Evolutionary conservation across 805 yeast genomes (phyloP).

Genomic region (Peterozyma toletana): DNA sequence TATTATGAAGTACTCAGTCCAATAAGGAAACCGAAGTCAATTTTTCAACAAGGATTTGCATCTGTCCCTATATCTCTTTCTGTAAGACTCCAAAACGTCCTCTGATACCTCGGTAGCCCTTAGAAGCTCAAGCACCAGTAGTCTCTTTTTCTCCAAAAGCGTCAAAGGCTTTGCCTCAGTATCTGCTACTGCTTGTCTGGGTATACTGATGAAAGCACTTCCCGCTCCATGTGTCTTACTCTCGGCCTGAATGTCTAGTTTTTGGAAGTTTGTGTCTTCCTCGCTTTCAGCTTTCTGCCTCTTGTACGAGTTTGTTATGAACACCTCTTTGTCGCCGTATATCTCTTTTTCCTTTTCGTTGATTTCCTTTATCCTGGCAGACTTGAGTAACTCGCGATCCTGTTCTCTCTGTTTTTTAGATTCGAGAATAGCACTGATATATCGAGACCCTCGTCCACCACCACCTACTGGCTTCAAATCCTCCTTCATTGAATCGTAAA

Average conservation of each 20-base stretch:
- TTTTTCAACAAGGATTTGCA: no score
- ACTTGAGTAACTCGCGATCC: constrained; percentile 34
- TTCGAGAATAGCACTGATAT: constrained; percentile 32
- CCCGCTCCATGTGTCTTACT: no score
- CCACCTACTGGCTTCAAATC: constrained; percentile 10
- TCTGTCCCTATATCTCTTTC: constrained; percentile 14
- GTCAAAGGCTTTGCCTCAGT: no score
- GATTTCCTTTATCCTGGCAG: constrained; percentile 28
- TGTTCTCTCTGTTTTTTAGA: constrained; percentile 37
- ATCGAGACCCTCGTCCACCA: constrained; percentile 17
- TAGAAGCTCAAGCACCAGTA: background rate
- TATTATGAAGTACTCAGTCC: no score
- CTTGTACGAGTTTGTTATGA: constrained; percentile 42
- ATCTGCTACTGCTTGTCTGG: no score
- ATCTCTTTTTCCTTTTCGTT: constrained; percentile 31
- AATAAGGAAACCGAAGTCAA: no score
- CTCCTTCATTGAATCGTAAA: constrained; percentile 33
- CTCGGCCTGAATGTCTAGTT: no score
- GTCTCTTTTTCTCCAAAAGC: no score
- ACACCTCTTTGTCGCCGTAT: constrained; percentile 31
- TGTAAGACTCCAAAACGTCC: constrained; percentile 12
- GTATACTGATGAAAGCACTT: no score
- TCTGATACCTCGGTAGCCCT: constrained; percentile 7
- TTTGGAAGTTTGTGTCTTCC: no score
- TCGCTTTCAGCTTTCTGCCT: constrained; percentile 22